Base-by-base conservation (phyloP, 495 filamentous ascomycete species). In the Hyaloscypha bicolor region DNA sequence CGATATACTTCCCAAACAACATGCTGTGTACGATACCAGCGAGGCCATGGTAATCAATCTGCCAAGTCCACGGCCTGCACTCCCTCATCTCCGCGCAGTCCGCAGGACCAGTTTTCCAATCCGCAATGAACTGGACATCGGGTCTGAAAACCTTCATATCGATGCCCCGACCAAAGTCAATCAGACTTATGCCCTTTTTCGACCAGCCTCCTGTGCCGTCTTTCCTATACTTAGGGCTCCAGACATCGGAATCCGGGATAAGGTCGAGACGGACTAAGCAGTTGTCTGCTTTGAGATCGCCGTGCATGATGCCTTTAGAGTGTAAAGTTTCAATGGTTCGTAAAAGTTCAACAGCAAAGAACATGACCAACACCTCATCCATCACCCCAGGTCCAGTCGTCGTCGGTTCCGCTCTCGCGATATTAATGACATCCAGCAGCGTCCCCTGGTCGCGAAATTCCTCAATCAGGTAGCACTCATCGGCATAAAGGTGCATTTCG, bases 61-160 rank as follows among this genome's bases (percentile, higher is more conserved):
- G 95, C 77, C 91, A 96, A 0, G 94, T 98, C 95, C 95, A 99
- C 2, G 92, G 91, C 14, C 94, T 83, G 70, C 90, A 83, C 79
- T 97, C 94, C 51, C 93, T 88, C 83, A 98, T 96, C 82, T 99
- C 95, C 45, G 91, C 89, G 77, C 95, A 98, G 74, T 99, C 95
- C 62, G 90, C 87, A 31, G 87, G 82, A 22, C 85, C 83, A 3
- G 91, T 91, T 76, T 93, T 88, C 95, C 96, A 99, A 76, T 98
- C 94, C 2, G 94, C 96, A 51, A 97, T 84, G 79, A 99, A 99
- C 69, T 91, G 88, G 21, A 96, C 93, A 64, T 86, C 84, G 0
- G 88, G 84, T 2, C 74, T 71, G 81, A 98, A 99, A 5, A 85
- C 87, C 61, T 85, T 85, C 93, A 97, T 93, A 79, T 99, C 95